Evolutionary conservation across 179 eudicot species (phyloP).

Genomic region (Amaranthus tricolor): DNA sequence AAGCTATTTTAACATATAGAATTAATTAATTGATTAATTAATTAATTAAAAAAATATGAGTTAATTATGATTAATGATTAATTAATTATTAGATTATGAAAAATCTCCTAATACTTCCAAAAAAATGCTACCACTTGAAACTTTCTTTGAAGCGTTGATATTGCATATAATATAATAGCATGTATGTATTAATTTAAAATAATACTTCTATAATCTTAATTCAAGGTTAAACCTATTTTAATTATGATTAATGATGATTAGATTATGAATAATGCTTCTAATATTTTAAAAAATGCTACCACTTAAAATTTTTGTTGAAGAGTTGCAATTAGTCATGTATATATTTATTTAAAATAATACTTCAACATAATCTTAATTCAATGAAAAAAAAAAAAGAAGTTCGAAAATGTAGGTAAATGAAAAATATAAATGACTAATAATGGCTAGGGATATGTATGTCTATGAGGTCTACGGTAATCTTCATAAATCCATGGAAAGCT

Average conservation of each 20-base stretch:
- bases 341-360: neutral
- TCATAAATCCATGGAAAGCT: too few species aligned
- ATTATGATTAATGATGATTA: too few species aligned
- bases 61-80: neutral
- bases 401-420: neutral
- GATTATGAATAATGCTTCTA: too few species aligned
- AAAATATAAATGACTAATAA: neutral
- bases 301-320: too few species aligned
- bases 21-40: neutral
- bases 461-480: too few species aligned
- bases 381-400: neutral
- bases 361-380: neutral
- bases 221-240: neutral
- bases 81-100: neutral
- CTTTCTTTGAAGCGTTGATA: neutral
- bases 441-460: too few species aligned
- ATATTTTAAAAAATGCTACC: too few species aligned
- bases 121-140: neutral
- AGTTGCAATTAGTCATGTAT: neutral
- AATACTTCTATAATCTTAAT: neutral
- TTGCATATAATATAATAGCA: slow-evolving; percentile 12
- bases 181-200: too few species aligned
- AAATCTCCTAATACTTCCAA: neutral
- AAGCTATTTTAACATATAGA: slow-evolving; percentile 7
- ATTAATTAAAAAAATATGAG: neutral